phyloP scores from a whole-genome alignment of 2,329 filamentous ascomycete species.

The Fusarium agapanthi region DNA sequence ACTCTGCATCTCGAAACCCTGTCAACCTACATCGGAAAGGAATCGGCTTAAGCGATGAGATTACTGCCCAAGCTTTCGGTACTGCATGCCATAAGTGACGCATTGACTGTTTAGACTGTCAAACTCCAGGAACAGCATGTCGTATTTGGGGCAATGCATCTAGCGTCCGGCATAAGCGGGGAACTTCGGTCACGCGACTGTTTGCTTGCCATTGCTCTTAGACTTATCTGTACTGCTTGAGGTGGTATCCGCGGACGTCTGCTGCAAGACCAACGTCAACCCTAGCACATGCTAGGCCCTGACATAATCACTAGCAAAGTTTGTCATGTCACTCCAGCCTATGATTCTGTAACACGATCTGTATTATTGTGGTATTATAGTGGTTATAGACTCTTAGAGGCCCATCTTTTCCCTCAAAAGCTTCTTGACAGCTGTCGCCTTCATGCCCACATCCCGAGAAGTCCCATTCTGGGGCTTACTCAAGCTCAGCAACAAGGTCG shows the following conservation, averaged over 20 bases:
- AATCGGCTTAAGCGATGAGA: not conserved
- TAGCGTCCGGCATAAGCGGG: not conserved
- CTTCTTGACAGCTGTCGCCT: not conserved
- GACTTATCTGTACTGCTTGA: not conserved
- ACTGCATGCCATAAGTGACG: not conserved
- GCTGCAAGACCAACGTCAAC: not conserved
- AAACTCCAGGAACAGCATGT: not conserved
- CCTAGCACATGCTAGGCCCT: not conserved
- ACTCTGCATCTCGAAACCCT: not conserved
- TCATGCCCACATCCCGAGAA: not conserved
- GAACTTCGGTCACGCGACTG: not conserved
- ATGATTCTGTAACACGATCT: not conserved
- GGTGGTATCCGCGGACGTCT: not conserved
- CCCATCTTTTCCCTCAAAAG: not conserved
- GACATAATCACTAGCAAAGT: not conserved
- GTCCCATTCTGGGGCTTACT: not conserved
- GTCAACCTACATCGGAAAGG: not conserved
- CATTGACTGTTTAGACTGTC: too few relatives aligned
- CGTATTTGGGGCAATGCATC: not conserved
- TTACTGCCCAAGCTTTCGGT: not conserved
- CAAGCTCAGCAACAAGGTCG: not conserved
- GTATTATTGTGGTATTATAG: not conserved
- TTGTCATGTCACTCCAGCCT: not conserved
- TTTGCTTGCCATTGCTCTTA: not conserved
- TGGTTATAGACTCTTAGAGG: not conserved